These are phyloP conservation scores for Termitomyces sp. DNA, from an alignment of 768 basidiomycete genomes.

Conservation along the genomic window DNA sequence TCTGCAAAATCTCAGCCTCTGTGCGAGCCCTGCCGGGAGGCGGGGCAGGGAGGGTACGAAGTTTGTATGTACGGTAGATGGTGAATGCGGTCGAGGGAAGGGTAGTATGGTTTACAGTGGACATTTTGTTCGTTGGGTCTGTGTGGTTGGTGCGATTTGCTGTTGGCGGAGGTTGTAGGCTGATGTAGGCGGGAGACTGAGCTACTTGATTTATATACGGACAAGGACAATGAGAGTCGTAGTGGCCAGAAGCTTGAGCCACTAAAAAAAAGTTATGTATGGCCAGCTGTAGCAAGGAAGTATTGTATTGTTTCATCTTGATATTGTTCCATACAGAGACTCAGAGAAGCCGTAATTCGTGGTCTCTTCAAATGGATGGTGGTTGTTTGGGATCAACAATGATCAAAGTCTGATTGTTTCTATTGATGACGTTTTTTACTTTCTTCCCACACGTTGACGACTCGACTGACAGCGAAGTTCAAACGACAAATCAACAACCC, in stretches of 20 bases:
- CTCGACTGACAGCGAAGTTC: no score
- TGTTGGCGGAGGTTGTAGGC: background rate
- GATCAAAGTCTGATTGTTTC: no score
- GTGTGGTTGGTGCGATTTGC: background rate
- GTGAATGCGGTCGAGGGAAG: background rate
- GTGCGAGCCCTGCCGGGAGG: background rate
- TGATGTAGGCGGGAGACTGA: background rate
- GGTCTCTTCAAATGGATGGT: no score
- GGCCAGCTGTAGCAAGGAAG: no score
- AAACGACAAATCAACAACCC: no score
- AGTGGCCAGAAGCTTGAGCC: background rate
- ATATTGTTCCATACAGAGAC: no score
- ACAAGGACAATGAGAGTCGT: background rate
- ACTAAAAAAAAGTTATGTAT: background rate
- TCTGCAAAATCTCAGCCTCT: background rate
- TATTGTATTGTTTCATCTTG: no score
- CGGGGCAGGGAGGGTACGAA: background rate
- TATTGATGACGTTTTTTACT: no score
- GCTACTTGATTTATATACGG: background rate
- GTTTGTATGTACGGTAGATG: background rate
- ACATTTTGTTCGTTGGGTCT: background rate
- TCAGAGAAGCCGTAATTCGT: no score
- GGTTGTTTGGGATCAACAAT: no score
- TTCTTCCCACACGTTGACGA: no score
- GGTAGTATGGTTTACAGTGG: background rate